A percentile compares a stretch with the other conserved stretches of the same genome.
Conservation (phyloP, 2,329 filamentous ascomycete species). For the Clonostachys chloroleuca region DNA sequence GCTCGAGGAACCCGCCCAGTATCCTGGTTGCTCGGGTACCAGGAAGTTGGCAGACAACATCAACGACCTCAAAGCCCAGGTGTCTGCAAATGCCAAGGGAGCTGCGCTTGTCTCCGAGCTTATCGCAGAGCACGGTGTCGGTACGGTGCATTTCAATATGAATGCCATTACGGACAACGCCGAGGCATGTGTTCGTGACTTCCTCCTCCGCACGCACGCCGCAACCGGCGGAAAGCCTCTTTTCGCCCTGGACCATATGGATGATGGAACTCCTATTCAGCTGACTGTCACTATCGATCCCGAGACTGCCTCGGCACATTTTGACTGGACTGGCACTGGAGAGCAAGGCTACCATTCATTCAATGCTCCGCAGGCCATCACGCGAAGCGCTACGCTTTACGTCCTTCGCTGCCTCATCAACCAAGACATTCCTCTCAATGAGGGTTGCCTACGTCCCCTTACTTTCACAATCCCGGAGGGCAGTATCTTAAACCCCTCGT, state of each 20-base stretch:
- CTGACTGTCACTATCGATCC: slow-evolving; percentile 73
- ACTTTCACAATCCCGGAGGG: slow-evolving; percentile 62
- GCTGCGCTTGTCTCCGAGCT: slow-evolving; percentile 71
- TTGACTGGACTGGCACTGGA: slow-evolving; percentile 33
- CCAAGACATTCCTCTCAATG: slow-evolving; percentile 24
- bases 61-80: slow-evolving; percentile 80
- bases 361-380: slow-evolving; percentile 11
- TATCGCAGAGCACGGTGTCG: slow-evolving; percentile 73
- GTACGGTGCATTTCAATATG: slow-evolving; percentile 65
- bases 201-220: slow-evolving; percentile 1
- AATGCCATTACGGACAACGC: slow-evolving; percentile 33
- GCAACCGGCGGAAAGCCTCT: slow-evolving; percentile 3
- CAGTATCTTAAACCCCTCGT: slow-evolving; percentile 68
- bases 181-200: slow-evolving; percentile 14
- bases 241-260: slow-evolving; percentile 21
- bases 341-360: slow-evolving; percentile 16
- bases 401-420: slow-evolving; percentile 22
- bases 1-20: slow-evolving; percentile 59
- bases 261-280: slow-evolving; percentile 75
- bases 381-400: slow-evolving; percentile 15
- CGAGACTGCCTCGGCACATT: slow-evolving; percentile 69
- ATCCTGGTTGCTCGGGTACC: slow-evolving; percentile 41
- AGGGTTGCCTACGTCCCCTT: slow-evolving; percentile 42
- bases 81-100: slow-evolving; percentile 81
- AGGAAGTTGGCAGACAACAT: slow-evolving; percentile 77